Conservation (phyloP, 768 basidiomycete genomes). For the Phanerochaete carnosa region DNA sequence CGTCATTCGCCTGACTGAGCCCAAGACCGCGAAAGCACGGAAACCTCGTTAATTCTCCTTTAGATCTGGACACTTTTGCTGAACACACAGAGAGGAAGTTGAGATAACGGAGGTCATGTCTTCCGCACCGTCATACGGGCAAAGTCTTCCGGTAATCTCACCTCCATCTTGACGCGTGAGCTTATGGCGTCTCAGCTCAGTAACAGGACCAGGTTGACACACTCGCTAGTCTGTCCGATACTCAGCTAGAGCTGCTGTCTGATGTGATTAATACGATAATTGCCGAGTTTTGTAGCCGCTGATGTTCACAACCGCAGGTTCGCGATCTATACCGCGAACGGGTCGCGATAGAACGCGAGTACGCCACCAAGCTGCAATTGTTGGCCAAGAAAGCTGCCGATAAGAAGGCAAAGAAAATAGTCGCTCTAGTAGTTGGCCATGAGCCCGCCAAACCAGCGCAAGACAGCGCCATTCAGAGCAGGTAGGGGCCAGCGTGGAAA, state of each 20-base stretch:
- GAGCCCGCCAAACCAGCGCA: constrained; percentile 65
- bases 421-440: constrained; percentile 56
- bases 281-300: neutral
- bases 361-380: constrained; percentile 65
- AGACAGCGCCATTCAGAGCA: constrained; percentile 48
- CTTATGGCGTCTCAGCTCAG: constrained; percentile 2
- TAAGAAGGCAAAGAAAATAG: constrained; percentile 60
- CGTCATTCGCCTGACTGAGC: neutral
- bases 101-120: neutral
- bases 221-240: constrained; percentile 53
- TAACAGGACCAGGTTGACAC: constrained; percentile 71
- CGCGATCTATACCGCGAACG: constrained; percentile 71
- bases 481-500: constrained; percentile 34
- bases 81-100: neutral
- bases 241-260: constrained; percentile 58
- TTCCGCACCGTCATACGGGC: constrained; percentile 42
- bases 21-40: neutral
- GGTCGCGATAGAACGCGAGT: constrained; percentile 72
- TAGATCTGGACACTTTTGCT: too few relatives aligned
- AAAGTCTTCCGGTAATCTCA: constrained; percentile 47
- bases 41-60: too few relatives aligned
- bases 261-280: constrained; percentile 46
- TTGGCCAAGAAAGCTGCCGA: constrained; percentile 67
- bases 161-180: constrained; percentile 4
- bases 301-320: constrained; percentile 40